Evolutionary conservation across 306 rosid species (phyloP), one percentile per base, ranked within the genome.

Genomic region (Quercus agrifolia): DNA sequence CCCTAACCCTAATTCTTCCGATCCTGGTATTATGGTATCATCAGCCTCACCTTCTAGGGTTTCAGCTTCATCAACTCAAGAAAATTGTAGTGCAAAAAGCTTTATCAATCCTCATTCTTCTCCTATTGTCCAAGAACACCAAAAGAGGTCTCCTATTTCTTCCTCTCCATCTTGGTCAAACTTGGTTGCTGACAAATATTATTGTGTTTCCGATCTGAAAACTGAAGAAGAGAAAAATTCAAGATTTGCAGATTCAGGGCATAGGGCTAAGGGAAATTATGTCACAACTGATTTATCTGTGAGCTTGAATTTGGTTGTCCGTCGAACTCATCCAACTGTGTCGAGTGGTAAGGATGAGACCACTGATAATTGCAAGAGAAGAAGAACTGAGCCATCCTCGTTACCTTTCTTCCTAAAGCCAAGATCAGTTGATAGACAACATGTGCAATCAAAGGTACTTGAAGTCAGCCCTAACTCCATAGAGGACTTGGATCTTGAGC

Each of bases 401-500:
- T 41, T 77, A 57, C 85, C 75, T 46, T 66, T 88, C 82, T 76
- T 88, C 79, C 82, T 85, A 38, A 78, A 85, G 57, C 80, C 84
- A 21, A 70, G 68, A 30, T 44, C 78, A 51, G 78, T 46, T 25
- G 75, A 67, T 38, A 68, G 38, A 49, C 75, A 3, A 25, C 74
- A 62, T 69, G 41, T 57, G 49, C 80, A 56, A 46, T 44, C 87
- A 73, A 77, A 79, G 49, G 82, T 80, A 55, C 51, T 83, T 66
- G 81, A 79, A 76, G 73, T 68, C 20, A 71, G 78, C 81, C 82
- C 81, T 59, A 25, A 75, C 78, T 73, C 90, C 72, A 51, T 66
- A 12, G 90, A 89, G 18, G 92, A 89, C 56, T 80, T 89, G 64
- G 92, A 89, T 80, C 92, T 86, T 44, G 92, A 89, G 74, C 92